A percentile compares a stretch with the other conserved stretches of the same genome.
These are phyloP conservation scores for Monascus purpureus DNA, from an alignment of 495 filamentous ascomycete genomes.

Conservation along the genomic window DNA sequence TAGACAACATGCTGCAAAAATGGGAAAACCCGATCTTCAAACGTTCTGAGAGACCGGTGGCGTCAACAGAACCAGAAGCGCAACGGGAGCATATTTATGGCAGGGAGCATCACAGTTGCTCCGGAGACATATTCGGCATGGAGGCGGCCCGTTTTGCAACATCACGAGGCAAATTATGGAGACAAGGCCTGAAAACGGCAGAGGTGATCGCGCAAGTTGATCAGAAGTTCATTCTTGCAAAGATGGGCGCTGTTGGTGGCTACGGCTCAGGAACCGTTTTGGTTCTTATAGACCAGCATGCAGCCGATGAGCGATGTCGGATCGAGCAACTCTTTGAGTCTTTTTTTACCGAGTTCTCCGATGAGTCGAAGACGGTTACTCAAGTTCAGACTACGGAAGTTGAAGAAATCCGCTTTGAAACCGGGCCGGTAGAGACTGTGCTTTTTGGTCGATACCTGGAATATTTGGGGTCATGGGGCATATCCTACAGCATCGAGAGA, in stretches of 20 bases:
- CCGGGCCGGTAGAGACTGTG: slow-evolving; percentile 40
- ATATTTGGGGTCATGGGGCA: slow-evolving; percentile 59
- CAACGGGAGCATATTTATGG: not conserved
- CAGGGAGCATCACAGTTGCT: slow-evolving; percentile 1
- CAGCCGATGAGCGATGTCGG: slow-evolving; percentile 77
- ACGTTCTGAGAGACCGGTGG: slow-evolving; percentile 36
- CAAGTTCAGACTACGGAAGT: slow-evolving; percentile 16
- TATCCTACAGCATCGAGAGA: slow-evolving; percentile 37
- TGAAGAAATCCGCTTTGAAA: slow-evolving; percentile 47
- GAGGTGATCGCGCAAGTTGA: slow-evolving; percentile 73
- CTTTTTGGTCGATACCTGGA: slow-evolving; percentile 38
- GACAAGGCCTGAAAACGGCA: slow-evolving; percentile 44
- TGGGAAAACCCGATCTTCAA: slow-evolving; percentile 55
- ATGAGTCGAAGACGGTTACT: not conserved
- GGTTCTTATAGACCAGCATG: slow-evolving; percentile 85
- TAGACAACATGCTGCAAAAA: slow-evolving; percentile 19
- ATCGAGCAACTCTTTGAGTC: slow-evolving; percentile 56
- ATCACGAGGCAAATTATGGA: slow-evolving; percentile 48
- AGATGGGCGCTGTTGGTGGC: slow-evolving; percentile 17
- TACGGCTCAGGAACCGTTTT: slow-evolving; percentile 23
- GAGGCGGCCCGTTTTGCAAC: slow-evolving; percentile 7
- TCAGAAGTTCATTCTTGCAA: slow-evolving; percentile 73
- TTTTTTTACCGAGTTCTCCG: slow-evolving; percentile 10
- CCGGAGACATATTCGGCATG: slow-evolving; percentile 3
- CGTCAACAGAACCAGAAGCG: slow-evolving; percentile 10